A percentile compares a stretch with the other conserved stretches of the same genome.
These are phyloP conservation scores for Cladosporium phlei DNA, from an alignment of 2,329 filamentous ascomycete genomes.

Conservation along the genomic window DNA sequence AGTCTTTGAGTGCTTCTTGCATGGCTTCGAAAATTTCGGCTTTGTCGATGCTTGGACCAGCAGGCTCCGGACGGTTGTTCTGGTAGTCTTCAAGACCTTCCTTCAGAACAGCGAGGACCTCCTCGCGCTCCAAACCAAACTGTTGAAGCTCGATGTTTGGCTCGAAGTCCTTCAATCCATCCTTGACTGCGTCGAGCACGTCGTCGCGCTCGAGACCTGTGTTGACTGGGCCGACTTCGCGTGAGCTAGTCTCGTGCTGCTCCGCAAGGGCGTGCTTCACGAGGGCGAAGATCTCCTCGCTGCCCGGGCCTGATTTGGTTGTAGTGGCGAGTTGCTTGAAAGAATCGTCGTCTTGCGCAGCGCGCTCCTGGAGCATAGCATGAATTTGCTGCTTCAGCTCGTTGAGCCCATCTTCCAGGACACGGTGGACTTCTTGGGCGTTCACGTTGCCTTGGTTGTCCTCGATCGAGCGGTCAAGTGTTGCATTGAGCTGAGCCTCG, in stretches of 20 bases:
- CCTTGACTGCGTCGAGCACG: constrained; percentile 77
- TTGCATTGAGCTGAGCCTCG: constrained; percentile 26
- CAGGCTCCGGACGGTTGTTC: constrained; percentile 42
- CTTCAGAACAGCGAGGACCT: constrained; percentile 79
- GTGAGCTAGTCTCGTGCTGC: constrained; percentile 39
- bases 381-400: constrained; percentile 84
- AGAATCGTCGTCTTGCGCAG: constrained; percentile 39
- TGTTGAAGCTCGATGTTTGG: constrained; percentile 88
- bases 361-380: constrained; percentile 71
- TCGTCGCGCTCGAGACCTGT: constrained; percentile 56
- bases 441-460: constrained; percentile 37
- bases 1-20: constrained; percentile 78
- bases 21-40: constrained; percentile 84
- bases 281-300: constrained; percentile 79
- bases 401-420: constrained; percentile 74
- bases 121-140: constrained; percentile 82
- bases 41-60: constrained; percentile 58
- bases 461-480: constrained; percentile 40
- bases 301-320: constrained; percentile 40
- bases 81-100: constrained; percentile 78
- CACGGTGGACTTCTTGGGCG: constrained; percentile 66
- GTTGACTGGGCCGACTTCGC: constrained; percentile 21
- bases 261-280: constrained; percentile 69
- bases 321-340: constrained; percentile 37
- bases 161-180: constrained; percentile 92